A percentile compares a stretch with the other conserved stretches of the same genome.
These are phyloP conservation scores for Dioscorea dumetorum DNA, from an alignment of 106 monocot genomes.

Conservation along the genomic window DNA sequence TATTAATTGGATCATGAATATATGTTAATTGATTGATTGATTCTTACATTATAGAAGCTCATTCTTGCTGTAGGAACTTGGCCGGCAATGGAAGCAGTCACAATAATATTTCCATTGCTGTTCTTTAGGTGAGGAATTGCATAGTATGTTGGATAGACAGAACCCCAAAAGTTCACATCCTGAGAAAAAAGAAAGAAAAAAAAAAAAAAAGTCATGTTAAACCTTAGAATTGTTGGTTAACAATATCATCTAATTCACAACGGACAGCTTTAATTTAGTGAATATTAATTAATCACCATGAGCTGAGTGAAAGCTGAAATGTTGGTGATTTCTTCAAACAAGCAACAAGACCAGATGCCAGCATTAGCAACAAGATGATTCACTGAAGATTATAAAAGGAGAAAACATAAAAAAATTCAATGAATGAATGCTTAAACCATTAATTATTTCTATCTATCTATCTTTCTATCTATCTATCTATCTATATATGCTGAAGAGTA, in stretches of 20 bases:
- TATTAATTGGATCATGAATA: no score
- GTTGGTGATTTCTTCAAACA: conserved; percentile 62
- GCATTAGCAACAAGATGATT: conserved; percentile 59
- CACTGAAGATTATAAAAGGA: conserved; percentile 23
- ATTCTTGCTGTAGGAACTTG: conserved; percentile 48
- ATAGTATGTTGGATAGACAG: conserved; percentile 67
- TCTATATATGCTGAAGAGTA: no score
- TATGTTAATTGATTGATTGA: no score
- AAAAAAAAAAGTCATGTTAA: background rate
- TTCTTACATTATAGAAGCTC: conserved; percentile 73
- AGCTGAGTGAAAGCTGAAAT: conserved; percentile 36
- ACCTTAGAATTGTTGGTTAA: background rate
- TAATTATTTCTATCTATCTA: no score
- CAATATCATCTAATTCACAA: background rate
- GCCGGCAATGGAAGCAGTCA: conserved; percentile 46
- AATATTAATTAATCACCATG: background rate
- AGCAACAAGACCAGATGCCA: conserved; percentile 44
- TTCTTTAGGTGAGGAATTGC: conserved; percentile 71
- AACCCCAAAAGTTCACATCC: conserved; percentile 90
- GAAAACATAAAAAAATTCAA: background rate
- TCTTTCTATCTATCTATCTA: no score
- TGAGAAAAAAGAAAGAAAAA: conserved; percentile 20
- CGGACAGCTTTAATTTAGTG: background rate
- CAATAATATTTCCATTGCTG: conserved; percentile 58
- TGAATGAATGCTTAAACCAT: no score